Conservation (phyloP, 768 basidiomycete species). For the Boletus huronensis region DNA sequence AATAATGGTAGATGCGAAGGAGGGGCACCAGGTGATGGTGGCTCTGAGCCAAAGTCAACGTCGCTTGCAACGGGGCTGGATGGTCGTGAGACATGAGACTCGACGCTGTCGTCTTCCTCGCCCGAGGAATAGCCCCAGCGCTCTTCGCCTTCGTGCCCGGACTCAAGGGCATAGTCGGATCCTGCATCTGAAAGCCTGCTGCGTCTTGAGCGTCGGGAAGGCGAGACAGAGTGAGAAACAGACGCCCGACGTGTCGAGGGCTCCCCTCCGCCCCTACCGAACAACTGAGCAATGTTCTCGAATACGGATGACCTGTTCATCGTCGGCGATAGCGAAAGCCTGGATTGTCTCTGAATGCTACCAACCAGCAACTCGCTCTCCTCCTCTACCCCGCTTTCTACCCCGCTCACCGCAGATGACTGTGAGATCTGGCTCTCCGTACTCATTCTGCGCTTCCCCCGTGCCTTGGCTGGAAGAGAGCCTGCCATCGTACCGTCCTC, state of each 20-base stretch:
- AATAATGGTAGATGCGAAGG: slow-evolving; percentile 62
- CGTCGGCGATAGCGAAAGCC: slow-evolving; percentile 36
- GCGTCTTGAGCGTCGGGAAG: slow-evolving; percentile 49
- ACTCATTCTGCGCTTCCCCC: slow-evolving; percentile 43
- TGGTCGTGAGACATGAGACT: slow-evolving; percentile 18
- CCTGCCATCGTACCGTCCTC: slow-evolving; percentile 32
- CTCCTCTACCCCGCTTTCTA: slow-evolving; percentile 38
- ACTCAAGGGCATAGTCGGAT: slow-evolving; percentile 56
- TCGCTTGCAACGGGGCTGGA: slow-evolving; percentile 44
- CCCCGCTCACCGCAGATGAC: slow-evolving; percentile 38
- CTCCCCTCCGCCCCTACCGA: slow-evolving; percentile 48
- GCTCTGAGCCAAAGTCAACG: slow-evolving; percentile 69
- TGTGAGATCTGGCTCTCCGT: slow-evolving; percentile 38
- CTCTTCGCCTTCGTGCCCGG: slow-evolving; percentile 60
- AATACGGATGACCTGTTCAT: slow-evolving; percentile 47
- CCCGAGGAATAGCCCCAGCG: slow-evolving; percentile 94
- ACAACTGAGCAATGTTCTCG: slow-evolving; percentile 65
- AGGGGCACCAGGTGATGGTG: slow-evolving; percentile 49
- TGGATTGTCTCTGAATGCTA: slow-evolving; percentile 29
- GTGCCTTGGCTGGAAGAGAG: slow-evolving; percentile 30
- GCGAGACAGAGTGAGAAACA: slow-evolving; percentile 50
- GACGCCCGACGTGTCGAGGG: slow-evolving; percentile 48
- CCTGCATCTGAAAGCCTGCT: slow-evolving; percentile 50
- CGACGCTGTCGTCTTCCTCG: slow-evolving; percentile 60
- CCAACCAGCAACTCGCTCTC: slow-evolving; percentile 30